These are phyloP conservation scores for Durusdinium trenchii DNA, from an alignment of 73 alveolate genomes.

Conservation along the genomic window DNA sequence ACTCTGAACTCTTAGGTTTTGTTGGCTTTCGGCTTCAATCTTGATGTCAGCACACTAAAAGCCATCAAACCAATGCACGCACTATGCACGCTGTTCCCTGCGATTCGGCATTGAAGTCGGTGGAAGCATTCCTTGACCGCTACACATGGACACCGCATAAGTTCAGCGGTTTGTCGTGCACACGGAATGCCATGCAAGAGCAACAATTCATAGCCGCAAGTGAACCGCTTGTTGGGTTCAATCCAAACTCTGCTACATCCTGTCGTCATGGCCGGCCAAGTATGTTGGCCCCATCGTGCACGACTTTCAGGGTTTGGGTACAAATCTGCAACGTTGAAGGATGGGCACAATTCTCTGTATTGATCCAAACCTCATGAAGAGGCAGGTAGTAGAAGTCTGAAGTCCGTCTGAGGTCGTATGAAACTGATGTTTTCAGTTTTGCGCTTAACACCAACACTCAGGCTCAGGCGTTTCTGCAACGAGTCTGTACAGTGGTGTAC, in stretches of 20 bases:
- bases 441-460: background rate
- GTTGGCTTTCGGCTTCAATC: too few relatives aligned
- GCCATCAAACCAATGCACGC: conserved; percentile 5
- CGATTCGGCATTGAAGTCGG: background rate
- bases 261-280: conserved; percentile 15
- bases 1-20: too few relatives aligned
- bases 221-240: background rate
- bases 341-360: background rate
- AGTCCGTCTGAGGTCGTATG: background rate
- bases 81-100: conserved; percentile 38
- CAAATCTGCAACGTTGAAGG: background rate
- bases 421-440: background rate
- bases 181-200: conserved; percentile 12
- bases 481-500: background rate
- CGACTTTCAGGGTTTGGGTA: background rate
- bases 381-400: background rate
- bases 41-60: background rate
- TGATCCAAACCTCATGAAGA: background rate
- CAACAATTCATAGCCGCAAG: background rate
- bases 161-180: background rate
- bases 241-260: conserved; percentile 1
- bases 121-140: background rate
- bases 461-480: background rate
- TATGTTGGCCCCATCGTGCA: background rate
- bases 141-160: background rate